Evolutionary conservation across 2,329 filamentous ascomycete genomes (phyloP), one percentile per base, ranked within the genome.

Genomic region (Sclerotinia sclerotiorum): DNA sequence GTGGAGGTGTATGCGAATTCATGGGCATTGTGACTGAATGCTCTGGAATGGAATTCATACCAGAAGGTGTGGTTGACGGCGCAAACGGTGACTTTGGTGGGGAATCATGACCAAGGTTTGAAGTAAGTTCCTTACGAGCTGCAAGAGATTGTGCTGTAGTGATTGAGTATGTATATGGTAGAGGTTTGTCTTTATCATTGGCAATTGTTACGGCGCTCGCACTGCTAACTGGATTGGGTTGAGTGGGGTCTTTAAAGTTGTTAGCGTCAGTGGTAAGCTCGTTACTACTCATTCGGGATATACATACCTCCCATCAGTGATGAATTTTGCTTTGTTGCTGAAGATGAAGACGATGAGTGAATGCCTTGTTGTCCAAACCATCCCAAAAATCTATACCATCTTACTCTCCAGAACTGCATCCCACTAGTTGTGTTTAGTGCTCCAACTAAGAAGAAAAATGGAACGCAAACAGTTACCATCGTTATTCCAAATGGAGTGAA

Each of bases 391-490:
- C 56, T 54, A 39, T 74, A 69, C 69, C 71, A 72, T 42, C 73
- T 74, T 5, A 58, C 42, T n/a, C 70, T 68, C 74, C 74, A 75
- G 54, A 76, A 76, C 46, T 71, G 64, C 74, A 76, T 76, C 1
- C 75, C 74, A 13, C 65, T 61, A 5, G 73, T 75, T 6, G 80
- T 82, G 67, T 84, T 82, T 46, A 84, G 75, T 42, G 83, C 77
- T 48, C 82, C 78, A 68, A 84, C 79, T 29, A 84, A 76, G 32
- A 83, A 70, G 73, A 84, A 82, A 72, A 84, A 84, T 29, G 82
- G 83, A 2, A 84, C 79, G 74, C 82, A 84, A 55, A 84, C 70
- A 7, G 71, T 71, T 1, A 65, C 70, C 70, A 76, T 73, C 2
- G 70, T 69, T 21, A 82, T 75, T 24, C 80, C 76, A 69, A 84